Conservation (phyloP, 306 rosid genomes). For the Biancaea sappan region DNA sequence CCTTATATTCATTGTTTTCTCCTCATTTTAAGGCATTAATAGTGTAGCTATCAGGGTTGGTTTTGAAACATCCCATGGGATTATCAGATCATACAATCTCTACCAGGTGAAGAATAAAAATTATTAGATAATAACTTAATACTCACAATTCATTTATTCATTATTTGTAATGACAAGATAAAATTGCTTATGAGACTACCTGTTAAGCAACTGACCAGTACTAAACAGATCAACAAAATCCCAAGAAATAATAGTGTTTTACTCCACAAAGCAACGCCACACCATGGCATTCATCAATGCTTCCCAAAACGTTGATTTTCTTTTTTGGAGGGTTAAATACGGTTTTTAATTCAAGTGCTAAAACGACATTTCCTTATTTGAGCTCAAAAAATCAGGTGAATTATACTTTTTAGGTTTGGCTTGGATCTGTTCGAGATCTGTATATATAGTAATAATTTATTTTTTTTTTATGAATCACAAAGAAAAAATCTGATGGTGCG, state of each 20-base stretch:
- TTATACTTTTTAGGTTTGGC: no score
- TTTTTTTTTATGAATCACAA: no score
- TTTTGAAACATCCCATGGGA: neutral
- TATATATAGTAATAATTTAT: no score
- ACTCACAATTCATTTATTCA: neutral
- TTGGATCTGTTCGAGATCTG: no score
- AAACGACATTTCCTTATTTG: neutral
- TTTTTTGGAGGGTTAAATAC: neutral
- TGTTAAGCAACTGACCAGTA: neutral
- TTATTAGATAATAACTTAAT: neutral
- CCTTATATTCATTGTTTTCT: neutral
- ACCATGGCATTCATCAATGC: neutral
- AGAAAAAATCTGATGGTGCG: no score
- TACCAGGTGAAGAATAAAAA: neutral
- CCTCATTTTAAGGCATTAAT: neutral
- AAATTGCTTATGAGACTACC: neutral
- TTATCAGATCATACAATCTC: neutral
- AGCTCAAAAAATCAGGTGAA: neutral
- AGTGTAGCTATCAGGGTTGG: neutral
- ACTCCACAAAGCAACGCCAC: neutral
- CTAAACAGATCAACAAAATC: neutral
- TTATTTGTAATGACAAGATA: neutral
- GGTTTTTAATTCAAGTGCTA: neutral
- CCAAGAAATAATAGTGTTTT: neutral
- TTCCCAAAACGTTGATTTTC: neutral